Conservation (phyloP, 2,329 filamentous ascomycete genomes). For the Xylaria multiplex region DNA sequence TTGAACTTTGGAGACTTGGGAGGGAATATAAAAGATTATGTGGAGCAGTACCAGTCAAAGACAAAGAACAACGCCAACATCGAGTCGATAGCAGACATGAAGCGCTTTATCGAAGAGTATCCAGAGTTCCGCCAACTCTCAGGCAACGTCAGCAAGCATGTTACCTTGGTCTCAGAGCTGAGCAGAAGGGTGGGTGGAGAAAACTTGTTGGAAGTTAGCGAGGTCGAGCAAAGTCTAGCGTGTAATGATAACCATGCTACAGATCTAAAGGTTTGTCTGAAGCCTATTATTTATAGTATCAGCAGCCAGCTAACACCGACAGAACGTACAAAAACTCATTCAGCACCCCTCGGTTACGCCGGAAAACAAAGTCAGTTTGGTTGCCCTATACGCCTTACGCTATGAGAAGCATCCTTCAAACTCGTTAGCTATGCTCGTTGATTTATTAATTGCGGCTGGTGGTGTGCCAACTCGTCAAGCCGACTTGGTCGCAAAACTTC, state of each 20-base stretch:
- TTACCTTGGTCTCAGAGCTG: slow-evolving; percentile 92
- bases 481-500: slow-evolving; percentile 81
- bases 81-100: slow-evolving; percentile 98
- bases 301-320: slow-evolving; percentile 40
- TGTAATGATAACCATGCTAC: slow-evolving; percentile 94
- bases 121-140: slow-evolving; percentile 97
- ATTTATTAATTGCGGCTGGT: slow-evolving; percentile 86
- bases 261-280: slow-evolving; percentile 79
- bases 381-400: slow-evolving; percentile 92
- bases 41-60: slow-evolving; percentile 96
- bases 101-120: slow-evolving; percentile 98
- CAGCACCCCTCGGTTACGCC: slow-evolving; percentile 79
- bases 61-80: slow-evolving; percentile 97
- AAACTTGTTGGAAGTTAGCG: slow-evolving; percentile 92
- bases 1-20: slow-evolving; percentile 96
- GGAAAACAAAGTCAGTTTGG: slow-evolving; percentile 87
- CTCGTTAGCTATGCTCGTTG: slow-evolving; percentile 83
- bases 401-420: slow-evolving; percentile 90
- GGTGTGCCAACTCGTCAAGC: slow-evolving; percentile 79
- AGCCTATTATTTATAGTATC: neutral
- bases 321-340: slow-evolving; percentile 88
- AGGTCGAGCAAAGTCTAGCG: slow-evolving; percentile 94
- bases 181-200: slow-evolving; percentile 88
- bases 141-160: slow-evolving; percentile 98
- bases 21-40: slow-evolving; percentile 97